Base-by-base conservation (phyloP, 495 filamentous ascomycete species). In the Ramalina intermedia region DNA sequence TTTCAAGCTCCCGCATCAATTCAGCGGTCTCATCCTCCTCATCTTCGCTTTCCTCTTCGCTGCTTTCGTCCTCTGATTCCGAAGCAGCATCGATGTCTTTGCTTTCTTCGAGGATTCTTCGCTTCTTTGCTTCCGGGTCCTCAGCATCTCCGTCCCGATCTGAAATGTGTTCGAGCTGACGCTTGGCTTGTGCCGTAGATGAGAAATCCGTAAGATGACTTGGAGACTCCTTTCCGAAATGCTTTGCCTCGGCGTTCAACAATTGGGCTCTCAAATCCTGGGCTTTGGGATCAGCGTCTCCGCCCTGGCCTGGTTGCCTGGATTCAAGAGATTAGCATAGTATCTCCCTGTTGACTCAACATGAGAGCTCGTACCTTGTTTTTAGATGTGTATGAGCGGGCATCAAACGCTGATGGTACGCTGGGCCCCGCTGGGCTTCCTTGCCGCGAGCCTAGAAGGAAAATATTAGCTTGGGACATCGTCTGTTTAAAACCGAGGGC, bases 391-490 rank as follows among this genome's bases (percentile, higher is more conserved):
- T 96, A 60, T 96, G 80, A 9, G 91, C 91, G 4, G 91, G 93
- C 2, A 95, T 80, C 11, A 96, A 82, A 46, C 91, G 81, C 71
- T 96, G 91, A 64, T 98, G 91, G 67, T 96, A 96, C 50, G 91
- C 91, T 37, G 87, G 85, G 14, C 91, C 91, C 56, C 88, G 82
- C 47, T 85, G 84, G 60, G 89, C 85, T 64, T 98, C 91, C 75
- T 94, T 95, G 55, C 93, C 91, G 61, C 82, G 81, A 37, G 91
- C 89, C 84, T 89, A 51, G 51, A 46, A 37, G 49, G 21, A 48
- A 16, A 36, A 18, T 14, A 43, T 50, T 26, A 49, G 48, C n/a
- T 11, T 20, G 11, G 20, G 23, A 16, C 1, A 14, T 3, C 0
- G 37, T 21, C 44, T 5, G n/a, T 17, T 8, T n/a, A 18, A 24